Evolutionary conservation across 495 filamentous ascomycete species (phyloP).

Genomic region (Evernia prunastri): DNA sequence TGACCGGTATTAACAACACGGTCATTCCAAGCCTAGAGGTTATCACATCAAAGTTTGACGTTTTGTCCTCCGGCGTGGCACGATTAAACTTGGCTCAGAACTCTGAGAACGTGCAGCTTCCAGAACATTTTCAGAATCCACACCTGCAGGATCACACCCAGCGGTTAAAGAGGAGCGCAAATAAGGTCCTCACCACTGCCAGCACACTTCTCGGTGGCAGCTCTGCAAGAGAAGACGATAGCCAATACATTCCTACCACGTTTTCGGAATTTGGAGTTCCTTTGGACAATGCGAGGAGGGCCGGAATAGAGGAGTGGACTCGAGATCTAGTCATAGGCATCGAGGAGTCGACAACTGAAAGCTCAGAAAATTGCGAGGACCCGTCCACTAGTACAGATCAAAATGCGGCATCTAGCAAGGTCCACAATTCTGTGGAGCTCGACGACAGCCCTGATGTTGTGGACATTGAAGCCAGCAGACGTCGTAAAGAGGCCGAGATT

Average conservation of each 20-base stretch:
- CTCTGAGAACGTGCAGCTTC: background rate
- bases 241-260: background rate
- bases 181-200: background rate
- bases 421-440: too few species aligned
- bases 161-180: background rate
- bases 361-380: too few species aligned
- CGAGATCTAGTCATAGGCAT: too few species aligned
- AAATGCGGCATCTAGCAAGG: too few species aligned
- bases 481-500: too few species aligned
- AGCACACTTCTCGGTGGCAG: slow-evolving; percentile 2
- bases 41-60: background rate
- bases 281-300: background rate
- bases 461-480: too few species aligned
- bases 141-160: background rate
- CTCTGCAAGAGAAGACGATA: too few species aligned
- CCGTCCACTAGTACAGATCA: too few species aligned
- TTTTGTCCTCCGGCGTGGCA: too few species aligned
- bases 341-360: too few species aligned
- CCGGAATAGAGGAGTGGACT: slow-evolving; percentile 1
- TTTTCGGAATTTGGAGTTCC: background rate
- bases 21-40: background rate
- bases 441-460: too few species aligned
- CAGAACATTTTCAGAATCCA: background rate
- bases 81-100: background rate
- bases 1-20: background rate